phyloP scores from a whole-genome alignment of 352 stramenopile species.

The Globisporangium lucens region DNA sequence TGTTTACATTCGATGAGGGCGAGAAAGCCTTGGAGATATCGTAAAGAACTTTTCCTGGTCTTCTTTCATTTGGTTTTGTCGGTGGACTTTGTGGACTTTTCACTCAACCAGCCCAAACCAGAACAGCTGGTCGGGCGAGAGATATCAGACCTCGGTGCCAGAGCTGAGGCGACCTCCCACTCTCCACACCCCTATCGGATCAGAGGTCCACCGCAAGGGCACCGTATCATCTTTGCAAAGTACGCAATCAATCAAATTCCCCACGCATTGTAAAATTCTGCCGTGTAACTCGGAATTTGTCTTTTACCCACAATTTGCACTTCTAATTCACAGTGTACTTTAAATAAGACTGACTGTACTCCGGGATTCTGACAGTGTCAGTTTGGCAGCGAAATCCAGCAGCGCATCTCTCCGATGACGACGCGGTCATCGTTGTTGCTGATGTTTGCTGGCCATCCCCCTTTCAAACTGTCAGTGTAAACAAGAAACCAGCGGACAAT shows the following conservation, averaged over 20 bases:
- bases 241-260: not conserved
- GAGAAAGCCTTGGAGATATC: not conserved
- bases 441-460: too few relatives aligned
- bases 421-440: too few relatives aligned
- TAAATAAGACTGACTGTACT: too few relatives aligned
- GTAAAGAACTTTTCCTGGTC: not conserved
- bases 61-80: not conserved
- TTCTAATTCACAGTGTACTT: too few relatives aligned
- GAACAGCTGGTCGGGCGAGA: not conserved
- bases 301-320: too few relatives aligned
- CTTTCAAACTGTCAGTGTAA: too few relatives aligned
- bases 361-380: too few relatives aligned
- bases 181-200: not conserved
- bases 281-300: too few relatives aligned
- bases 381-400: too few relatives aligned
- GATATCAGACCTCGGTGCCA: not conserved
- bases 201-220: not conserved
- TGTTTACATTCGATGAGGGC: not conserved
- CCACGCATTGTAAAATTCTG: too few relatives aligned
- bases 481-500: too few relatives aligned
- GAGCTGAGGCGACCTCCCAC: not conserved
- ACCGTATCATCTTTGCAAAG: not conserved
- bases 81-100: not conserved
- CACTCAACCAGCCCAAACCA: not conserved
- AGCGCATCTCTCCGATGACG: too few relatives aligned